Base-by-base conservation (phyloP, 1,284 basidiomycete species). In the Ustilago vetiveriae region DNA sequence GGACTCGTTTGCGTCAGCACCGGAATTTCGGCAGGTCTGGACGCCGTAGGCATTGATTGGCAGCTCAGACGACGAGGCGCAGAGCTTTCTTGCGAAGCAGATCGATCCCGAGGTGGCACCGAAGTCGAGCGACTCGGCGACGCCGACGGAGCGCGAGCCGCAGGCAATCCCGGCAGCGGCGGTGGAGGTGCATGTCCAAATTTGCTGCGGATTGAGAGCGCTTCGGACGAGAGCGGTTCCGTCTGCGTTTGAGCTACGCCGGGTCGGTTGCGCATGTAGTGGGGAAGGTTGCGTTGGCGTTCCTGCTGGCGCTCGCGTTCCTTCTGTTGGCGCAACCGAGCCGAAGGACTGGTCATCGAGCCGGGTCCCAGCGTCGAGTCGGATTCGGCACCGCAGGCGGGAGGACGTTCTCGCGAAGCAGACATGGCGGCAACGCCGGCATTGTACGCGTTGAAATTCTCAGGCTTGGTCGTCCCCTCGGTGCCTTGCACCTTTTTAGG, bases 181-280 rank as follows among this genome's bases (percentile, higher is more conserved):
- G 68, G 68, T 4, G 68, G 68, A 22, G 68, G 68, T 22, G 68
- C 63, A 5, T 67, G 54, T 17, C 68, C 68, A 38, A 72, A 72
- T 41, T 67, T 72, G 58, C 44, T 57, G 16, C 68, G 68, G 19
- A 72, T 53, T n/a, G 63, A 62, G n/a, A 68, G 26, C 8, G 65
- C 65, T 23, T 68, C 65, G 22, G 65, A 68, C 2, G 57, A 54
- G 17, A 58, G 41, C n/a, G 57, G 40, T 37, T 66, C 56, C 13
- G 56, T 39, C n/a, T 40, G 47, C 3, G 54, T 19, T 21, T 42
- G 22, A 14, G 35, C 17, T 3, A 40, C 27, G 27, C 54, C 50
- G 7, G 59, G 32, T 29, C 66, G 66, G 16, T 64, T 53, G 33
- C 66, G 67, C 44, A 58, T 36, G 29, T 50, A 59, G 45, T 56